A percentile compares a stretch with the other conserved stretches of the same genome.
Evolutionary conservation across 192 early-diverging fungal species (phyloP).

Genomic region (Spizellomyces punctatus): DNA sequence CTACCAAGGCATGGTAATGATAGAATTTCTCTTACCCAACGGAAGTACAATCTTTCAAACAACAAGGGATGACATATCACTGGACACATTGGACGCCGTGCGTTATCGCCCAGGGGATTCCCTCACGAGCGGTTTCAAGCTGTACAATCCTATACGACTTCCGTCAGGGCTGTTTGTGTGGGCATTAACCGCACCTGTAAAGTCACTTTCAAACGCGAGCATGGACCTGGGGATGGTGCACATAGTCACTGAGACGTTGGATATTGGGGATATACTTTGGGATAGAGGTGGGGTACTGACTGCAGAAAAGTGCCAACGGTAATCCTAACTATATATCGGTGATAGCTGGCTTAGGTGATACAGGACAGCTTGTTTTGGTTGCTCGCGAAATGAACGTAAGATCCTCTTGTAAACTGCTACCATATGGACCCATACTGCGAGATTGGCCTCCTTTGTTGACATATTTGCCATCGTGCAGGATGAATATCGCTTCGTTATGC

Average conservation of each 20-base stretch:
- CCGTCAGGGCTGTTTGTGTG: neutral
- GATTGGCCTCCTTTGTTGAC: neutral
- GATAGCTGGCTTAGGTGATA: neutral
- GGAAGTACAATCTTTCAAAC: neutral
- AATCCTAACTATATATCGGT: neutral
- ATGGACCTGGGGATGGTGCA: no score
- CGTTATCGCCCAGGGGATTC: no score
- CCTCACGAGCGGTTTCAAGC: neutral
- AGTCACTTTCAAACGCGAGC: neutral
- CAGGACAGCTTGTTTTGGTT: slow-evolving; percentile 3
- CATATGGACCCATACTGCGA: neutral
- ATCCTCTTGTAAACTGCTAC: neutral
- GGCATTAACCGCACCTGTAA: neutral
- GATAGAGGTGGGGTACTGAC: neutral
- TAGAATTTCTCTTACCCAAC: slow-evolving; percentile 2
- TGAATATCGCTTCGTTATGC: slow-evolving; percentile 14
- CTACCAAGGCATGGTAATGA: neutral
- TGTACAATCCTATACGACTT: neutral
- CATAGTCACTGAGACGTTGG: no score
- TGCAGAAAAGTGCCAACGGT: neutral
- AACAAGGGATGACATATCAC: neutral
- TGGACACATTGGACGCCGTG: neutral
- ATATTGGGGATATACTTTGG: no score
- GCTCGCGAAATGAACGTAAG: neutral
- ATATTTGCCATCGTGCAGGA: neutral